These are phyloP conservation scores for Canavalia gladiata DNA, from an alignment of 306 rosid genomes.

Conservation along the genomic window DNA sequence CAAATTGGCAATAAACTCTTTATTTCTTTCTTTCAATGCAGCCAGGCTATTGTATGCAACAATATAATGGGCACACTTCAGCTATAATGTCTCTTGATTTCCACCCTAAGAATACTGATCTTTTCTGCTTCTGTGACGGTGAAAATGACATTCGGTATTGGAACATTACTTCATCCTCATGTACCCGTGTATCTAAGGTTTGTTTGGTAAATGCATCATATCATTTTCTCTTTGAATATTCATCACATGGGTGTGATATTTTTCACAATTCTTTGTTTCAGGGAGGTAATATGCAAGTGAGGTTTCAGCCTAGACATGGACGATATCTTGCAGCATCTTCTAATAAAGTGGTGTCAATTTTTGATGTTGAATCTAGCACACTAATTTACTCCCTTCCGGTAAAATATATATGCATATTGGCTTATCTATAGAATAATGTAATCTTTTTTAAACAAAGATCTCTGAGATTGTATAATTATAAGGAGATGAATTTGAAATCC, in stretches of 20 bases:
- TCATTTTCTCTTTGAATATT: slow-evolving; percentile 34
- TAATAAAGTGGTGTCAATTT: slow-evolving; percentile 57
- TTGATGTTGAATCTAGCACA: slow-evolving; percentile 59
- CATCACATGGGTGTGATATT: background rate
- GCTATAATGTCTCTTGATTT: slow-evolving; percentile 66
- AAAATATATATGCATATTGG: slow-evolving; percentile 20
- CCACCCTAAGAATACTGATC: slow-evolving; percentile 67
- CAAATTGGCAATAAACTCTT: slow-evolving; percentile 24
- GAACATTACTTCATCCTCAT: slow-evolving; percentile 54
- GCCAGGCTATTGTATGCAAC: slow-evolving; percentile 58
- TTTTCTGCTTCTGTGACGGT: slow-evolving; percentile 60
- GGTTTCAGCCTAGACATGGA: slow-evolving; percentile 66
- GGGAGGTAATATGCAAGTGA: slow-evolving; percentile 64
- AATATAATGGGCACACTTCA: slow-evolving; percentile 58
- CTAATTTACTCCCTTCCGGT: slow-evolving; percentile 58
- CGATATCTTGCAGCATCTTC: slow-evolving; percentile 61
- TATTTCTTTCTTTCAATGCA: slow-evolving; percentile 43
- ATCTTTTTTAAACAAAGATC: slow-evolving; percentile 17
- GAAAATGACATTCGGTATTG: slow-evolving; percentile 62
- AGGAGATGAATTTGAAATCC: slow-evolving; percentile 6
- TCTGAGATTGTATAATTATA: background rate
- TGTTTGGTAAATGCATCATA: slow-evolving; percentile 24
- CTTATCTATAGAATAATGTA: slow-evolving; percentile 16
- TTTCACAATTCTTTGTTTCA: slow-evolving; percentile 42
- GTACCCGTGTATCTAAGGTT: slow-evolving; percentile 58